Base-by-base conservation (phyloP, 495 filamentous ascomycete genomes). In the Xanthoparmelia taractica region DNA sequence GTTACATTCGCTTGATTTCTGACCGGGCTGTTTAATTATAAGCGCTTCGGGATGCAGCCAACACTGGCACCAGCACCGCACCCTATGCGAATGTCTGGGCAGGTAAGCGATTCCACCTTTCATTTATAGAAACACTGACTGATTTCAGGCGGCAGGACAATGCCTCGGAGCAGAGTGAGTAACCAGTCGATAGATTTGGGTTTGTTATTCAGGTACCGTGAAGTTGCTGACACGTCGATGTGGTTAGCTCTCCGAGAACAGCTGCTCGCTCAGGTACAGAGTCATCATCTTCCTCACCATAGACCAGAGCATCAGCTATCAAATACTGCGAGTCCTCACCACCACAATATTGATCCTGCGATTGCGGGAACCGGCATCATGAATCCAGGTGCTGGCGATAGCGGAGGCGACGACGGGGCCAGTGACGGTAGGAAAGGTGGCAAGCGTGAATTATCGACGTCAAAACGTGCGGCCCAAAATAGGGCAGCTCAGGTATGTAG, bases 391-490 rank as follows among this genome's bases (percentile, higher is more conserved):
- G 57, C 56, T 11, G 66, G 68, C 10, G 75, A 77, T 15, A 59
- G 75, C 54, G 72, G 75, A 5, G 73, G 73, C 12, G 73, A 72
- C 50, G 77, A 72, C 27, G 64, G 70, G 18, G 71, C 69, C 25
- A 70, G 77, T 45, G 69, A 71, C 41, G 71, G 70, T 31, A 70
- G 76, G 59, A 85, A 82, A 70, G 75, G 76, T 11, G 86, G 86
- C 38, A 96, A 96, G 76, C 82, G 94, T 50, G 94, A 97, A 76
- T 76, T 98, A 57, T 96, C 91, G 29, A 92, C 90, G 18, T 94
- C 90, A 52, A 98, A 98, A 77, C 86, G 94, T 66, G 94, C 94
- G 25, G 94, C 95, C 47, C 94, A 98, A 74, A 98, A 98, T 70
- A 82, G 94, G 69, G 94, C 94, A 67, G 94, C 94, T 55, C 94